These are phyloP conservation scores for Alternaria infectoria DNA, from an alignment of 2,329 filamentous ascomycete genomes.

Conservation along the genomic window DNA sequence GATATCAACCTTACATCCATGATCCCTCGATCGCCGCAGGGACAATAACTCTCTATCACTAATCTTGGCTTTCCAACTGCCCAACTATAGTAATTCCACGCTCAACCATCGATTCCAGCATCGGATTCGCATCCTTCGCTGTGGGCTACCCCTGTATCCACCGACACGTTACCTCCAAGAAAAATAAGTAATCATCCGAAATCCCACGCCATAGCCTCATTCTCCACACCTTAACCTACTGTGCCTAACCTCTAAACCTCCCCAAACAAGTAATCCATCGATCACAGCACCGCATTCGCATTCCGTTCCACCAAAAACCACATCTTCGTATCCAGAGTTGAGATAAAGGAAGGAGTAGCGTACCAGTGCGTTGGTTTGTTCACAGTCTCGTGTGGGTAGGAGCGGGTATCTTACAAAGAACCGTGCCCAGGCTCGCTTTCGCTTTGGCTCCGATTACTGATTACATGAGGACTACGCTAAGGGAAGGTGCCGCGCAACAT, in stretches of 20 bases:
- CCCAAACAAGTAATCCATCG: background rate
- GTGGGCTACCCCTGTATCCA: background rate
- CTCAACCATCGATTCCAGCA: background rate
- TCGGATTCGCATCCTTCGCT: background rate
- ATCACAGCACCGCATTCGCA: background rate
- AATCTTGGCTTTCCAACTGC: background rate
- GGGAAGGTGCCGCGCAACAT: background rate
- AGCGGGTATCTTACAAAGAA: background rate
- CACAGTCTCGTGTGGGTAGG: background rate
- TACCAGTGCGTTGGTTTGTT: background rate
- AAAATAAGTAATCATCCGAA: background rate
- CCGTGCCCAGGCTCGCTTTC: background rate
- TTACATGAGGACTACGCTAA: background rate
- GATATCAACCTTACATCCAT: background rate
- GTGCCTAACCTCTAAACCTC: background rate
- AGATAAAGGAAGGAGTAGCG: background rate
- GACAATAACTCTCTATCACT: background rate
- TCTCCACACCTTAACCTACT: background rate
- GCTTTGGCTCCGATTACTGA: background rate
- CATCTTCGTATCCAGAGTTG: background rate
- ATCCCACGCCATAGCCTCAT: background rate
- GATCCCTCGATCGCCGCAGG: background rate
- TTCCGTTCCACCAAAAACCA: background rate
- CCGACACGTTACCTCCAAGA: background rate
- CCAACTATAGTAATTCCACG: background rate